Evolutionary conservation across 345 rosid genomes (phyloP), one percentile per base, ranked within the genome.

Genomic region (Nephelium lappaceum): DNA sequence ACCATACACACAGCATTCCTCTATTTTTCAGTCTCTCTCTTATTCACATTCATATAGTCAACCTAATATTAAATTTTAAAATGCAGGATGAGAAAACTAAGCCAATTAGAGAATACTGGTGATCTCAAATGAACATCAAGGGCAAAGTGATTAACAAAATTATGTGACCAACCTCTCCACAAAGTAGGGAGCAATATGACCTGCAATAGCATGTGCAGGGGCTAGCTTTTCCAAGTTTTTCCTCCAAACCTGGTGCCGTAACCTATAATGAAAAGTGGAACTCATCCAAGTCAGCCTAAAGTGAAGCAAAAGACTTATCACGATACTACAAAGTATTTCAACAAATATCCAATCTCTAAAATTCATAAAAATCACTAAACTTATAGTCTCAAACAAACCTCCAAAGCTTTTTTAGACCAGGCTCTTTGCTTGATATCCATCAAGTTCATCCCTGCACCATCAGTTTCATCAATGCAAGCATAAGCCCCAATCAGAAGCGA

Each of bases 381-480:
- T 23, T 15, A 42, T 19, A 39, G 36, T 15, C 16, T 9, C 11
- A 78, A 66, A 78, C 85, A 77, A 70, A 92, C 98, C 97, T 95
- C 88, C 77, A 92, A 83, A 57, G 79, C 95, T 53, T 65, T 62
- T 78, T 87, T 84, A 76, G 91, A 90, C 98, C 98, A 95, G 57
- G 67, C 85, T 58, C 89, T 88, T 60, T 74, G 83, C 82, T 85
- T 88, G 51, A 93, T 88, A 84, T 95, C 94, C 98, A 95, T 93
- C 88, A 95, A 88, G 80, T 95, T 95, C 98, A 95, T 95, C 77
- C 98, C 98, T 19, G 98, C 95, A 71, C 87, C 98, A 85, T 95
- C 98, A 55, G 97, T 92, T 77, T 90, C 85, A 81, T 93, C 98
- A 78, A 95, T 93, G 41, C 84, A 86, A 74, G 98, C 98, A 85